Evolutionary conservation across 2,329 filamentous ascomycete species (phyloP).

Genomic region (Penicillium nordicum): DNA sequence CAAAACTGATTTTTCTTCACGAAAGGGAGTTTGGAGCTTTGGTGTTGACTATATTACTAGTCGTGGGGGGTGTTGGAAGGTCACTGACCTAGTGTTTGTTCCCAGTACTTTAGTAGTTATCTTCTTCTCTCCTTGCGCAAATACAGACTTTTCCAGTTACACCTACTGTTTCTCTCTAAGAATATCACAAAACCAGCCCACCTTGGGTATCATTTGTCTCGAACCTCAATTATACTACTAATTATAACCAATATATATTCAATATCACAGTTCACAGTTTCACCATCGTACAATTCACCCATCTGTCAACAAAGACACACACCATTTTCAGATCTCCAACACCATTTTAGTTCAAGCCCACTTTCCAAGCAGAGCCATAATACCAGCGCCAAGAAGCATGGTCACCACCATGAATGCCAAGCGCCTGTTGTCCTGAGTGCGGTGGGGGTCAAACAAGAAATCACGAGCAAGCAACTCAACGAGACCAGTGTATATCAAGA

Average conservation of each 20-base stretch:
- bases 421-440: slow-evolving; percentile 39
- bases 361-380: slow-evolving; percentile 52
- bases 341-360: slow-evolving; percentile 40
- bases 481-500: slow-evolving; percentile 50
- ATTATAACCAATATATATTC: not conserved
- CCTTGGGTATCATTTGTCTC: not conserved
- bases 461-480: slow-evolving; percentile 51
- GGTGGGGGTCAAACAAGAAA: slow-evolving; percentile 49
- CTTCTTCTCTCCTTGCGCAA: too few relatives aligned
- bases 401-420: slow-evolving; percentile 45
- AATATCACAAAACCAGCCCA: not conserved
- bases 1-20: too few relatives aligned
- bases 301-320: not conserved
- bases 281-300: not conserved
- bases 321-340: not conserved
- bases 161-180: too few relatives aligned
- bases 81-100: too few relatives aligned
- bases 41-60: too few relatives aligned
- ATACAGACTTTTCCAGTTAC: too few relatives aligned
- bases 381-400: slow-evolving; percentile 39
- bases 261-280: too few relatives aligned
- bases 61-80: too few relatives aligned
- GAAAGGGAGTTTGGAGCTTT: too few relatives aligned
- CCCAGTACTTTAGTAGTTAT: too few relatives aligned
- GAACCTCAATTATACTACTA: not conserved